phyloP scores from a whole-genome alignment of 2,329 filamentous ascomycete genomes.

The Mycocentrospora acerina region DNA sequence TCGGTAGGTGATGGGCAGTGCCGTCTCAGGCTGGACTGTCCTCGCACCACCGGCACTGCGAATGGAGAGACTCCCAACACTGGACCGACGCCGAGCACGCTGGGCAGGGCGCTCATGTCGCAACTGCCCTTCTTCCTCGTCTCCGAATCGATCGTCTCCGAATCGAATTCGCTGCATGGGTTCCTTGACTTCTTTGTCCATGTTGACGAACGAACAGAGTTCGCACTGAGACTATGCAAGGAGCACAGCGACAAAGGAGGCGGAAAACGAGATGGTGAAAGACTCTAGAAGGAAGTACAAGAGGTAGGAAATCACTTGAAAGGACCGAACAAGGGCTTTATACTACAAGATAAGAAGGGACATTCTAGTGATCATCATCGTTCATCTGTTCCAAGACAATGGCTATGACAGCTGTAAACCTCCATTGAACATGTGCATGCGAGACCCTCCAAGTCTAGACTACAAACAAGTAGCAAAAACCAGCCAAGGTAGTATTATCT shows the following conservation, averaged over 20 bases:
- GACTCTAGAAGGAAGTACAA: constrained; percentile 5
- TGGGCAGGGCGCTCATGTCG: constrained; percentile 21
- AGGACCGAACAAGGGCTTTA: constrained; percentile 9
- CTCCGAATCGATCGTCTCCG: constrained; percentile 22
- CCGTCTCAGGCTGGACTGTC: constrained; percentile 46
- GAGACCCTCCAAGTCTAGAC: constrained; percentile 1
- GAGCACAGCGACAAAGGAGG: constrained; percentile 9
- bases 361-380: constrained; percentile 5
- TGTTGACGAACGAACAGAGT: constrained; percentile 7
- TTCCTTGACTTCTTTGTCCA: constrained; percentile 32
- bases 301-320: constrained; percentile 5
- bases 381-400: constrained; percentile 2
- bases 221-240: constrained; percentile 7
- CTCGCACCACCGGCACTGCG: constrained; percentile 36
- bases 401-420: constrained; percentile 2
- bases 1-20: constrained; percentile 47
- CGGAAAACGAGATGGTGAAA: constrained; percentile 2
- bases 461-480: no score
- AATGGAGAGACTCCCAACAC: constrained; percentile 38
- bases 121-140: constrained; percentile 38
- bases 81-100: constrained; percentile 35
- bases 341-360: constrained; percentile 5
- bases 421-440: constrained; percentile 4
- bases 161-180: constrained; percentile 19
- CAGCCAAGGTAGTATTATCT: background rate